Percentiles rank a stretch among this genome's conserved stretches.
Evolutionary conservation across 495 filamentous ascomycete species (phyloP).

Genomic region (Annulohypoxylon bovei): DNA sequence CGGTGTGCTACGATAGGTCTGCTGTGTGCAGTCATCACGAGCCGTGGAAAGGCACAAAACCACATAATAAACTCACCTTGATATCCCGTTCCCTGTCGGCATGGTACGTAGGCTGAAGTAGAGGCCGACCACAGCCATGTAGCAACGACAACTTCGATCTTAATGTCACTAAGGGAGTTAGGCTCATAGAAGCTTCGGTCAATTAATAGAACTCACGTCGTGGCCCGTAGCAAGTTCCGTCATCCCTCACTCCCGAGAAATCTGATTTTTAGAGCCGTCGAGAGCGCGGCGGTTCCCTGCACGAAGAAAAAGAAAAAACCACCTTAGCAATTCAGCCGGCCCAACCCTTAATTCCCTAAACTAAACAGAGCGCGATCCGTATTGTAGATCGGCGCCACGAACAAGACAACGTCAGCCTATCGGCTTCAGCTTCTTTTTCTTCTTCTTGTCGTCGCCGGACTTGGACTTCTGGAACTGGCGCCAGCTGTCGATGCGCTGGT

Average conservation of each 20-base stretch:
- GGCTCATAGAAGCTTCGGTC: constrained; percentile 45
- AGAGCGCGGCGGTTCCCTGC: constrained; percentile 5
- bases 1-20: constrained; percentile 3
- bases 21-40: constrained; percentile 34
- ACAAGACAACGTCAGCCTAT: constrained; percentile 51
- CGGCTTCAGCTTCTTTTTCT: constrained; percentile 84
- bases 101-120: neutral
- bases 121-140: neutral
- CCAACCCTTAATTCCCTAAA: neutral
- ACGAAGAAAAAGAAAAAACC: neutral
- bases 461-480: constrained; percentile 85
- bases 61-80: constrained; percentile 34
- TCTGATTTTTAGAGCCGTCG: constrained; percentile 6
- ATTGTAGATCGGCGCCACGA: neutral
- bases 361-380: neutral
- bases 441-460: constrained; percentile 77
- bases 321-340: neutral
- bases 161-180: constrained; percentile 49
- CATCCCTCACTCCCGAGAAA: constrained; percentile 1
- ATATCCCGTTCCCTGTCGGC: neutral
- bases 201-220: constrained; percentile 51
- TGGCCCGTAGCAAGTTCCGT: constrained; percentile 18
- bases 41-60: constrained; percentile 1
- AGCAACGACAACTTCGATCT: constrained; percentile 22
- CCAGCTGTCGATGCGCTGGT: constrained; percentile 94